phyloP scores from a whole-genome alignment of 345 rosid species.

The Reutealis trisperma region DNA sequence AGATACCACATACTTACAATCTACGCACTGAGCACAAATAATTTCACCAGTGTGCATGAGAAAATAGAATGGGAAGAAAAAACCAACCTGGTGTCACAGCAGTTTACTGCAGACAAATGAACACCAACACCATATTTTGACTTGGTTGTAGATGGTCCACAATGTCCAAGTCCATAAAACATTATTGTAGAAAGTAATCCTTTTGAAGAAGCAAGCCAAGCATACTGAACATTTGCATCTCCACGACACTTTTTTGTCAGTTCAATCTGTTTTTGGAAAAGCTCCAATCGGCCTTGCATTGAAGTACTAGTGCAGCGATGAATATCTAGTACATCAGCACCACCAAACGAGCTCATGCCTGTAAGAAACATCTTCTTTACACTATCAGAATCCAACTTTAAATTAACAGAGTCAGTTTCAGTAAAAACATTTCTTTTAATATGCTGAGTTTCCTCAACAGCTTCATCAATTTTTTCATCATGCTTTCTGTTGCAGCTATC shows the following conservation, averaged over 20 bases:
- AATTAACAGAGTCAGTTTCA: conserved; percentile 17
- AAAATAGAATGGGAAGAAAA: not conserved
- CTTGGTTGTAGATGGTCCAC: conserved; percentile 52
- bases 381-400: conserved; percentile 41
- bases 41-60: not conserved
- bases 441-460: conserved; percentile 34
- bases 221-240: conserved; percentile 71
- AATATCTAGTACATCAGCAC: conserved; percentile 50
- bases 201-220: conserved; percentile 86
- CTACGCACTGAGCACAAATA: not conserved
- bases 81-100: conserved; percentile 62
- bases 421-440: conserved; percentile 10
- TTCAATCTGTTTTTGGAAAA: conserved; percentile 79
- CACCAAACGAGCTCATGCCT: conserved; percentile 48
- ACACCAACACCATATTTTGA: conserved; percentile 70
- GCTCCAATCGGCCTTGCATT: conserved; percentile 53
- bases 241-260: conserved; percentile 69
- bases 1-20: not conserved
- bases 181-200: conserved; percentile 41
- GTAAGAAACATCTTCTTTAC: conserved; percentile 51
- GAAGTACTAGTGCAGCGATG: conserved; percentile 44
- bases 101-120: conserved; percentile 63
- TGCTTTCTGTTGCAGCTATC: conserved; percentile 46
- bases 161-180: conserved; percentile 69
- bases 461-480: conserved; percentile 45